These are phyloP conservation scores for Lizonia empirigonia DNA, from an alignment of 2,329 filamentous ascomycete species.

Conservation along the genomic window DNA sequence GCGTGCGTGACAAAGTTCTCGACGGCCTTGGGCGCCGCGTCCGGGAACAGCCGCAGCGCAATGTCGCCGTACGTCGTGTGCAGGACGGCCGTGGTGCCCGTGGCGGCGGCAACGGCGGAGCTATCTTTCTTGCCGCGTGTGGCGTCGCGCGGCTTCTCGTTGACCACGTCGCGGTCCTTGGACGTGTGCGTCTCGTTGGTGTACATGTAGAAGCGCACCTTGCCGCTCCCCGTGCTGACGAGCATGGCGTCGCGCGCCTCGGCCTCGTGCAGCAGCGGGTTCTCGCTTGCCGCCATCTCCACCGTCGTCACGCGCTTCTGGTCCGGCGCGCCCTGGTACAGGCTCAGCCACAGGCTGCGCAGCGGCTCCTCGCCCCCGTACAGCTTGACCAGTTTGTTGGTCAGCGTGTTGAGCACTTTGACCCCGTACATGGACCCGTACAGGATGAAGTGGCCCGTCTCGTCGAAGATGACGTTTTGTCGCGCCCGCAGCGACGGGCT, in stretches of 20 bases:
- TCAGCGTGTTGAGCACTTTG: constrained; percentile 95
- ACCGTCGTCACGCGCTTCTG: constrained; percentile 93
- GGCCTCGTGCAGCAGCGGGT: constrained; percentile 90
- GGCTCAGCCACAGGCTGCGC: constrained; percentile 77
- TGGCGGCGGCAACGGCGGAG: constrained; percentile 66
- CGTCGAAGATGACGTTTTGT: constrained; percentile 90
- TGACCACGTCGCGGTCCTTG: constrained; percentile 81
- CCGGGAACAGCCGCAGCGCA: constrained; percentile 88
- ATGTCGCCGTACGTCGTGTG: constrained; percentile 97
- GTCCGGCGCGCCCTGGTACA: constrained; percentile 95
- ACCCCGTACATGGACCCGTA: constrained; percentile 92
- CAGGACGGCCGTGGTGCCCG: constrained; percentile 78
- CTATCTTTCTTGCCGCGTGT: constrained; percentile 53
- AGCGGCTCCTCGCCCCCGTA: constrained; percentile 91
- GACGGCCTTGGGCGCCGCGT: constrained; percentile 89
- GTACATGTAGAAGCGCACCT: constrained; percentile 97
- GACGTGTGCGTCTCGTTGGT: constrained; percentile 76
- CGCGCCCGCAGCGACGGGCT: constrained; percentile 69
- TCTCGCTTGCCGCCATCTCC: constrained; percentile 94
- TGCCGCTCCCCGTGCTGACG: constrained; percentile 80
- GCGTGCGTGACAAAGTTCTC: constrained; percentile 97
- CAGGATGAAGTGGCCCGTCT: constrained; percentile 91
- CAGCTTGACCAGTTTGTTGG: constrained; percentile 87
- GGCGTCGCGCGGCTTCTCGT: constrained; percentile 81
- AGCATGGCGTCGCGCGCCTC: constrained; percentile 90